Percentiles rank a stretch among this genome's conserved stretches.
Evolutionary conservation across 257 asterid species (phyloP).

Genomic region (Solanum corneliomulleri): DNA sequence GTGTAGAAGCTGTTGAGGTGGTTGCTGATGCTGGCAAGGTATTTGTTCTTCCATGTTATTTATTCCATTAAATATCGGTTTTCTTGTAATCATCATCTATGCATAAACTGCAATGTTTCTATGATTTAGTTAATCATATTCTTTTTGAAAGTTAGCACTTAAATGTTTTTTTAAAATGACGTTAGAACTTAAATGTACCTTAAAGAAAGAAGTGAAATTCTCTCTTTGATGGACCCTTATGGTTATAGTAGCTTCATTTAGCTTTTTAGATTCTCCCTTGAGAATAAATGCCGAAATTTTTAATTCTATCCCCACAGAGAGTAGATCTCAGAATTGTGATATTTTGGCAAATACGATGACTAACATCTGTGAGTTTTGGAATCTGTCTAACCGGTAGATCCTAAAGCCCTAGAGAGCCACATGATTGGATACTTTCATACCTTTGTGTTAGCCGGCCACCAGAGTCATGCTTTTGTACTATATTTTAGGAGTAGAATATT

Average conservation of each 20-base stretch:
- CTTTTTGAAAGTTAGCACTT: background rate
- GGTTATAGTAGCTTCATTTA: background rate
- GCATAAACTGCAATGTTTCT: background rate
- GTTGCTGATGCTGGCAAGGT: constrained; percentile 95
- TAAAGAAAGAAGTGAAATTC: background rate
- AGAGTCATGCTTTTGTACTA: background rate
- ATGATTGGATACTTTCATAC: background rate
- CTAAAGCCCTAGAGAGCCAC: background rate
- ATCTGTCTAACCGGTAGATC: background rate
- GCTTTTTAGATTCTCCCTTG: background rate
- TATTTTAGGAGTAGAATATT: background rate
- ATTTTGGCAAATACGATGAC: background rate
- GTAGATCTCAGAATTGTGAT: background rate
- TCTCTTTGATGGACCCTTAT: background rate
- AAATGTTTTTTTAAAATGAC: background rate
- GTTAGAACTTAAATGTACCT: background rate
- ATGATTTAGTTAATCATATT: background rate
- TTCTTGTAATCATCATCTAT: background rate
- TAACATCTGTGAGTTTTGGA: background rate
- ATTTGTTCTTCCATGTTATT: background rate
- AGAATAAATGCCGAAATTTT: background rate
- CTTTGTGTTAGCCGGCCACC: background rate
- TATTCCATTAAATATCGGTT: background rate
- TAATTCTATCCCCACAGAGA: background rate
- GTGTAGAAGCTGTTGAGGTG: constrained; percentile 84